Evolutionary conservation across 805 yeast species (phyloP).

Genomic region (Zygotorulaspora florentina): DNA sequence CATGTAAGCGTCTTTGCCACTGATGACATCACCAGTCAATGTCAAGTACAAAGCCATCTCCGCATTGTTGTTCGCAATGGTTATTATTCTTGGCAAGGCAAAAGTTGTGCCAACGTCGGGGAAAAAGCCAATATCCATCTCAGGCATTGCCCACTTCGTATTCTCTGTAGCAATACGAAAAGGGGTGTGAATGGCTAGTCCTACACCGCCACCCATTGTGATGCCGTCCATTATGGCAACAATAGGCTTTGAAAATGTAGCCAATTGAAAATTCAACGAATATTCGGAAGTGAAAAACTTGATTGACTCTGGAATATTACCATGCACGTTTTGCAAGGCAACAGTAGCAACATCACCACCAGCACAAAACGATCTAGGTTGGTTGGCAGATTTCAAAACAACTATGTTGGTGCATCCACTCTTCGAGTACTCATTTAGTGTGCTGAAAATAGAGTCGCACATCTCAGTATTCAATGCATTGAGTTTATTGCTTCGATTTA

Average conservation of each 20-base stretch:
- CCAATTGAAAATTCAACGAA: conserved; percentile 68
- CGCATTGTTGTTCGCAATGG: conserved; percentile 47
- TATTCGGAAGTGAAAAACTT: conserved; percentile 78
- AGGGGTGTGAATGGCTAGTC: conserved; percentile 83
- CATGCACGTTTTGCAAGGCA: conserved; percentile 53
- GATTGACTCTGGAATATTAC: conserved; percentile 46
- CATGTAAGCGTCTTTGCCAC: conserved; percentile 75
- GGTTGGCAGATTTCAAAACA: conserved; percentile 49
- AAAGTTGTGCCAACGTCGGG: conserved; percentile 95
- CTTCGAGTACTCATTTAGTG: conserved; percentile 72
- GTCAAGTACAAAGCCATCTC: conserved; percentile 83
- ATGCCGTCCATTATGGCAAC: conserved; percentile 87
- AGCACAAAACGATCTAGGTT: conserved; percentile 80
- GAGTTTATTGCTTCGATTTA: conserved; percentile 78
- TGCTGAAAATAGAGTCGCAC: conserved; percentile 67
- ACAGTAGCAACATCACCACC: conserved; percentile 93
- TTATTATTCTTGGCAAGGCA: conserved; percentile 67
- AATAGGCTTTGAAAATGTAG: conserved; percentile 82
- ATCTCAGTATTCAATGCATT: conserved; percentile 79
- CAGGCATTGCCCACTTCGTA: conserved; percentile 96
- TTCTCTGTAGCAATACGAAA: conserved; percentile 91
- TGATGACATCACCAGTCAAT: conserved; percentile 73
- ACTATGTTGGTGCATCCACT: conserved; percentile 60
- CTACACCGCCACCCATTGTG: conserved; percentile 98
- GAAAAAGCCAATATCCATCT: conserved; percentile 91